phyloP scores from a whole-genome alignment of 345 rosid genomes.

The Melastoma malabathricum region DNA sequence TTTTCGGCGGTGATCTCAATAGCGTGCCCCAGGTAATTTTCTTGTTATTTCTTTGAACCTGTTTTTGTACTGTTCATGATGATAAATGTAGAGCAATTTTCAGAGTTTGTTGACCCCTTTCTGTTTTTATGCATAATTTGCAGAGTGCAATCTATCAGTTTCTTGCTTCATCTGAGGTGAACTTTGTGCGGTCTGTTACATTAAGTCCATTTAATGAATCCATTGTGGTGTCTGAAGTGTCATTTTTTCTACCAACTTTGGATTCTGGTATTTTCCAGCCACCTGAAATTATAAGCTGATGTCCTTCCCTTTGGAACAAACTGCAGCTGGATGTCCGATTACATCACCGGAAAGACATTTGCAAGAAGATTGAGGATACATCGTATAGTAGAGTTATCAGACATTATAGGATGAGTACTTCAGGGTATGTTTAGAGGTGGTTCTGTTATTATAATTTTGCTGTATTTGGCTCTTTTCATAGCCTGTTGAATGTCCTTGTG shows the following conservation, averaged over 20 bases:
- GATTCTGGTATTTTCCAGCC: not conserved
- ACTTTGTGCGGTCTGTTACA: constrained; percentile 11
- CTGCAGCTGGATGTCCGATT: constrained; percentile 54
- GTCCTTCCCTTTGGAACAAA: constrained; percentile 5
- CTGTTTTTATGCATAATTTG: constrained; percentile 15
- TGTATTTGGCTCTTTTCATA: not conserved
- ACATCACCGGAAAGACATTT: constrained; percentile 54
- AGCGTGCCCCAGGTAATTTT: constrained; percentile 62
- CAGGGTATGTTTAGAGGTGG: constrained; percentile 19
- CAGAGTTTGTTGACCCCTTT: constrained; percentile 4
- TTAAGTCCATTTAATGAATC: not conserved
- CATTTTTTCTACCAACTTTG: not conserved
- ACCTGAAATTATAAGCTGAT: not conserved
- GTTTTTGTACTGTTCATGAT: no score
- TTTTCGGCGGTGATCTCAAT: constrained; percentile 70
- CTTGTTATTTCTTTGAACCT: not conserved
- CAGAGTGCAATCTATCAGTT: constrained; percentile 89
- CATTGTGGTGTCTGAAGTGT: no score
- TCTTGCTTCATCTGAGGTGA: constrained; percentile 69
- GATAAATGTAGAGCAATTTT: not conserved
- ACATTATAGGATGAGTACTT: constrained; percentile 11
- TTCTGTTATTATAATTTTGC: not conserved
- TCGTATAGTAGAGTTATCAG: constrained; percentile 17
- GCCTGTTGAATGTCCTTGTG: no score
- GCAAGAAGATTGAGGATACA: constrained; percentile 40